Evolutionary conservation across 2,329 filamentous ascomycete species (phyloP), one percentile per base, ranked within the genome.

Genomic region (Achaetomium macrosporum): DNA sequence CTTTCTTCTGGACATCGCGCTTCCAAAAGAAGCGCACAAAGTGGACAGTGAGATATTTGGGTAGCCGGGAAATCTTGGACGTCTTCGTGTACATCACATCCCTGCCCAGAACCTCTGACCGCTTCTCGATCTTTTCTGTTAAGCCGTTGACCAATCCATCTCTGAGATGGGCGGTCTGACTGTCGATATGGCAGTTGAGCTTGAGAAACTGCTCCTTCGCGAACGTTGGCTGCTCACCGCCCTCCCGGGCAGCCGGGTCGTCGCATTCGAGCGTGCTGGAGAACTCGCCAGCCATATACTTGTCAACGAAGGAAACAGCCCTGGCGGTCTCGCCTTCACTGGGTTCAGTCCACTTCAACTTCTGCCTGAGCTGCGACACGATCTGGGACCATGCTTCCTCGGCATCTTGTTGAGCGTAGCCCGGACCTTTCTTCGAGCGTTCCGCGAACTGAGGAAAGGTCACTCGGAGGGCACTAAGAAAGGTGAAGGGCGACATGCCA

Each of bases 21-120:
- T 95, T 92, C 93, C 93, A 99, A 75, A 92, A 96, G 74, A 99
- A 99, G 59, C 93, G 89, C 52, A 99, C 88, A 68, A 99, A 96
- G 71, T 99, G 93, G 4, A 99, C 89, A 0, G 93, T 93, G 42
- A 99, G 79, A 68, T 99, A 96, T 70, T 96, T 95, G 16, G 93
- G 93, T 45, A 96, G 76, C 17, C 92, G 85, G 11, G 91, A 83
- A 63, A 99, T 95, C 66, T 85, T 83, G n/a, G 90, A 93, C 3
- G 81, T 87, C 72, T 96, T 96, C 46, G 90, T 96, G 71, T 96
- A 99, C 2, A 81, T 71, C 9, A 89, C 87, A 65, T 96, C 84
- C 42, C 89, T 83, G 52, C 78, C 88, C 8, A 99, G 78, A 3
- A 80, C 78, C 40, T 85, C 81, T 0, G 91, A 97, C 51, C 77